Conservation (phyloP, 805 yeast species). For the Lipomyces orientalis region DNA sequence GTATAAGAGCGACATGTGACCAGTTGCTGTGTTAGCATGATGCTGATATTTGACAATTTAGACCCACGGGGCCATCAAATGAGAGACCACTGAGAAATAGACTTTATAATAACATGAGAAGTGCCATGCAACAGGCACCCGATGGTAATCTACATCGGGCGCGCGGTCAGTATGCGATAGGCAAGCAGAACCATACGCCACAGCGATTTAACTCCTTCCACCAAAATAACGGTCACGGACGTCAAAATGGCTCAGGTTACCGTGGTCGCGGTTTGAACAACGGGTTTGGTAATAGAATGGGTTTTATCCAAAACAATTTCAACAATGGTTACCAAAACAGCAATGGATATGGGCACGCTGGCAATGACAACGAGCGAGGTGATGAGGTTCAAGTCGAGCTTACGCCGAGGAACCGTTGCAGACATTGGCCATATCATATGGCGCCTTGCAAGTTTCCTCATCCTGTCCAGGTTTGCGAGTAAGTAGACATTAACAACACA, state of each 20-base stretch:
- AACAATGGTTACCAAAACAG: conserved; percentile 2
- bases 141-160: conserved; percentile 4
- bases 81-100: not conserved
- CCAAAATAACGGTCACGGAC: not conserved
- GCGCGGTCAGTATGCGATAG: conserved; percentile 14
- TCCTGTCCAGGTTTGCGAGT: conserved; percentile 76
- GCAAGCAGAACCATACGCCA: conserved; percentile 2
- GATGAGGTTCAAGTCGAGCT: conserved; percentile 1
- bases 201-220: not conserved
- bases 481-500: conserved; percentile 35
- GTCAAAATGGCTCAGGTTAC: conserved; percentile 3
- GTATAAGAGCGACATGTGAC: not conserved
- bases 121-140: not conserved
- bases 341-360: not conserved
- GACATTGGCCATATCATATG: conserved; percentile 47
- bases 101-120: not conserved
- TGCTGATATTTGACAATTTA: not conserved
- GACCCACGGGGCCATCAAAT: conserved; percentile 2
- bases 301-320: not conserved
- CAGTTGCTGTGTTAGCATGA: not conserved
- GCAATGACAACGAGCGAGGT: conserved; percentile 9
- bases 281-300: not conserved
- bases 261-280: conserved; percentile 4
- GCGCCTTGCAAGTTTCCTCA: conserved; percentile 71
- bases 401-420: conserved; percentile 39